A percentile compares a stretch with the other conserved stretches of the same genome.
Evolutionary conservation across 2,329 filamentous ascomycete species (phyloP).

Genomic region (Neofusicoccum parvum): DNA sequence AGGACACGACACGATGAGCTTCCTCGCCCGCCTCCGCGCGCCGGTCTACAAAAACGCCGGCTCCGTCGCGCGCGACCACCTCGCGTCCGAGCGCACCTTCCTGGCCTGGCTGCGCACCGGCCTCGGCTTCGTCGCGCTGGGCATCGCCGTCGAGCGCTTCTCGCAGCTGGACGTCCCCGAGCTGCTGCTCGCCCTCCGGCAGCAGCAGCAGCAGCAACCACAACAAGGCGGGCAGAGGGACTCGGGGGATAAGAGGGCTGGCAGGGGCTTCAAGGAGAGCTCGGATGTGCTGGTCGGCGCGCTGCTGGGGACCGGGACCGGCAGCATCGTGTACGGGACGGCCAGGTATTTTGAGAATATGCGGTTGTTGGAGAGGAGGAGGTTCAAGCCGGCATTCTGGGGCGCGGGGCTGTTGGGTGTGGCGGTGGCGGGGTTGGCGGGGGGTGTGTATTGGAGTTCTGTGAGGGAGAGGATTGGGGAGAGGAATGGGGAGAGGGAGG

Average conservation of each 20-base stretch:
- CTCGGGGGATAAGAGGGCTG: slow-evolving; percentile 21
- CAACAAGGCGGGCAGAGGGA: slow-evolving; percentile 25
- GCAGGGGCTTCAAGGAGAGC: neutral
- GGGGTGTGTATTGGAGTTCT: slow-evolving; percentile 22
- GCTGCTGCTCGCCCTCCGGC: slow-evolving; percentile 27
- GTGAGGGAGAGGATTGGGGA: slow-evolving; percentile 16
- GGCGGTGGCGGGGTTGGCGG: slow-evolving; percentile 30
- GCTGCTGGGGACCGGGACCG: slow-evolving; percentile 49
- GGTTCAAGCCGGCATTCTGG: slow-evolving; percentile 42
- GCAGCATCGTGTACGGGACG: slow-evolving; percentile 52
- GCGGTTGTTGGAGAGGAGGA: slow-evolving; percentile 45
- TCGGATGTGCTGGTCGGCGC: slow-evolving; percentile 34
- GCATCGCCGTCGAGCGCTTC: slow-evolving; percentile 47
- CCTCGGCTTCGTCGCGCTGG: slow-evolving; percentile 55
- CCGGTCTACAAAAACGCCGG: slow-evolving; percentile 48
- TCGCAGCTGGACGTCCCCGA: slow-evolving; percentile 47
- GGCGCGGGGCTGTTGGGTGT: slow-evolving; percentile 32
- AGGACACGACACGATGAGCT: slow-evolving; percentile 23
- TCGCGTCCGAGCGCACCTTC: slow-evolving; percentile 57
- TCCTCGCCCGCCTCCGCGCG: slow-evolving; percentile 21
- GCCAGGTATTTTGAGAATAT: slow-evolving; percentile 51
- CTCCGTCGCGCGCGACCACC: slow-evolving; percentile 55
- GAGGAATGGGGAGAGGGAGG: neutral
- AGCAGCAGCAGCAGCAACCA: no score
- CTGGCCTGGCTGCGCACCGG: slow-evolving; percentile 56